Evolutionary conservation across 2,329 filamentous ascomycete species (phyloP).

Genomic region (Stagonosporopsis chrysanthemi): DNA sequence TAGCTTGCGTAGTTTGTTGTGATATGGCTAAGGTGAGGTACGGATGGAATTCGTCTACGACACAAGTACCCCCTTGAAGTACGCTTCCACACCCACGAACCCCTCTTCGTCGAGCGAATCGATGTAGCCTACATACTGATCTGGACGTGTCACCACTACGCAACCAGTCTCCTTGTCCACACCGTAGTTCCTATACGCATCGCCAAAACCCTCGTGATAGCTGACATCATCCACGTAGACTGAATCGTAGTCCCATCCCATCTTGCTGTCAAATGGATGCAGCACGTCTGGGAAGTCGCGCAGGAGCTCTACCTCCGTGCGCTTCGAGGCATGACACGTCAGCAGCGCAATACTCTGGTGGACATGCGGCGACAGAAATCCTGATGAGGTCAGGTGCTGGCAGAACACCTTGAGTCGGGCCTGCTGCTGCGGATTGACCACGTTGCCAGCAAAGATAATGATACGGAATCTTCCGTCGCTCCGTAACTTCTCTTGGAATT

Average conservation of each 20-base stretch:
- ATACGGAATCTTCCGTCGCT: conserved; percentile 67
- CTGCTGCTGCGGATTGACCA: conserved; percentile 56
- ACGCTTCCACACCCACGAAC: conserved; percentile 38
- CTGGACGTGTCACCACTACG: conserved; percentile 68
- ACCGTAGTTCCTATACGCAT: conserved; percentile 65
- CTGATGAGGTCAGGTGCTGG: conserved; percentile 46
- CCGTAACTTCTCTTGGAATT: conserved; percentile 64
- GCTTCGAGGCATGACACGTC: conserved; percentile 64
- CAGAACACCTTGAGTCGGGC: conserved; percentile 59
- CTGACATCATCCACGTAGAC: conserved; percentile 57
- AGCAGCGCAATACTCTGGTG: conserved; percentile 66
- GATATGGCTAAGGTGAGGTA: neutral
- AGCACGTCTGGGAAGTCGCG: conserved; percentile 54
- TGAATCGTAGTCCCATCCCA: conserved; percentile 53
- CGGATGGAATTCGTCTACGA: neutral
- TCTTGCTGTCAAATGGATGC: conserved; percentile 52
- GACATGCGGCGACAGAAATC: conserved; percentile 56
- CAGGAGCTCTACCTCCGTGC: conserved; percentile 55
- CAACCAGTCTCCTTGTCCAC: conserved; percentile 64
- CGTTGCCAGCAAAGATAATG: conserved; percentile 68
- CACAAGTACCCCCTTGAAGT: conserved; percentile 42
- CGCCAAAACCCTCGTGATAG: conserved; percentile 54
- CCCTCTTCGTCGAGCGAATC: conserved; percentile 48
- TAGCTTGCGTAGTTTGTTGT: neutral
- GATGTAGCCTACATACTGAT: conserved; percentile 68